phyloP scores from a whole-genome alignment of 768 basidiomycete genomes.

The Mycena latifolia region DNA sequence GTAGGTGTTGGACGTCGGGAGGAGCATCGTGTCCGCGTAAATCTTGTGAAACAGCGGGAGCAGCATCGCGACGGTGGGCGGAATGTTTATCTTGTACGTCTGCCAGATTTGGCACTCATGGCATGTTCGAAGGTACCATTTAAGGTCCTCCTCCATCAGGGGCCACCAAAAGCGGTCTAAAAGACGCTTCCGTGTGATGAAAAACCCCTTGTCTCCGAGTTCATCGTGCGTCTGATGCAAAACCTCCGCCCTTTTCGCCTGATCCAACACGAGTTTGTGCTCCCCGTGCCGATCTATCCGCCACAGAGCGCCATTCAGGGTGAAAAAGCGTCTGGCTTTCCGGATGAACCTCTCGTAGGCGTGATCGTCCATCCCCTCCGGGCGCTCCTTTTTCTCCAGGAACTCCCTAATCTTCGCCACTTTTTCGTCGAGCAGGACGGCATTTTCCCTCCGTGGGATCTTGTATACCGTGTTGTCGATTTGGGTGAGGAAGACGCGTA shows the following conservation, averaged over 20 bases:
- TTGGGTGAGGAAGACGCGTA: too few relatives aligned
- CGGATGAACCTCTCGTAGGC: background rate
- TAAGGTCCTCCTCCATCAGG: conserved; percentile 4
- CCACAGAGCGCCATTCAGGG: background rate
- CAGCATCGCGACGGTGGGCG: background rate
- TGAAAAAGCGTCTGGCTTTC: too few relatives aligned
- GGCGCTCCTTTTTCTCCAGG: background rate
- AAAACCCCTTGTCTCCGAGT: background rate
- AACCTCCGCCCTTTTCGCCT: background rate
- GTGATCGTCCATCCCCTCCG: background rate
- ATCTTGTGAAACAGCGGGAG: conserved; percentile 1
- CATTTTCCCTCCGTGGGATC: too few relatives aligned
- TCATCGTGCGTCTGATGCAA: background rate
- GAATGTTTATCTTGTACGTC: background rate
- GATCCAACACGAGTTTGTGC: background rate
- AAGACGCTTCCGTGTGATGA: background rate
- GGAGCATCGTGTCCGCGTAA: conserved; percentile 4
- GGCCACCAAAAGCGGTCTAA: conserved; percentile 6
- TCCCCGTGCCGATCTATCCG: background rate
- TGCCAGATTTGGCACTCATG: background rate
- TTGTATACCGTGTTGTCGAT: too few relatives aligned
- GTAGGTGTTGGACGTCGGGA: background rate
- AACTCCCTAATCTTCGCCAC: too few relatives aligned
- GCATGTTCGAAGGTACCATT: too few relatives aligned
- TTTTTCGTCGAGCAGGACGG: too few relatives aligned